Base-by-base conservation (phyloP, 257 asterid species). In the Penstemon davidsonii region DNA sequence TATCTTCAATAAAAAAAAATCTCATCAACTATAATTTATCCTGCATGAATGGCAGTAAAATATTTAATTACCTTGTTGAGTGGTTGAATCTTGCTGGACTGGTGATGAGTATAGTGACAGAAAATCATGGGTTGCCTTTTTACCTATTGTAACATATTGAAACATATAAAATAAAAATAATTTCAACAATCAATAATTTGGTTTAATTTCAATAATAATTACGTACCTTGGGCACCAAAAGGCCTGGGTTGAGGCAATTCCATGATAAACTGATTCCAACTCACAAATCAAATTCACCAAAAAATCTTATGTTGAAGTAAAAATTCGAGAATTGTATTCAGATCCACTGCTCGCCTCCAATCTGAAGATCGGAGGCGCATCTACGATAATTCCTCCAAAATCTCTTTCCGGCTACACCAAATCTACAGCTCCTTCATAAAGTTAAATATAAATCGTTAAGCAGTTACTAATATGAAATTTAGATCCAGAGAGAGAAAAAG, bases 121-220 rank as follows among this genome's bases (percentile, higher is more conserved):
- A 85, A 93, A 93, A 82, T 93, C 98, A 78, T 86, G 97, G 53
- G 97, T 92, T 18, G 83, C 88, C 76, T 87, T 83, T 79, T 88
- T 75, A 77, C 84, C 91, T 82, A 81, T 55, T 72, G 51, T 18
- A 45, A 69, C 47, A 5, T 33, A 65, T 0, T 38, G 11, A 66
- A 25, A 39, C 9, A 51, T 7, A 46, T 36, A 39, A 25, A 25
- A 25, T 25, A 2, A 25, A 25, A 25, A 3, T n/a, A 70, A 4
- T 53, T 36, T 9, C 41, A 3, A 43, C 33, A 11, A 7, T 7
- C 3, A 9, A 38, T 8, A 47, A 69, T 10, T 15, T 13, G 54
- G 40, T 43, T 13, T 5, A 0, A 10, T 54, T 41, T 42, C 55
- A 55, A 44, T 3, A 7, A 38, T n/a, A 33, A 10, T 50, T 9